These are phyloP conservation scores for Pinus taeda DNA, from an alignment of 75 land plant genomes.

Conservation along the genomic window DNA sequence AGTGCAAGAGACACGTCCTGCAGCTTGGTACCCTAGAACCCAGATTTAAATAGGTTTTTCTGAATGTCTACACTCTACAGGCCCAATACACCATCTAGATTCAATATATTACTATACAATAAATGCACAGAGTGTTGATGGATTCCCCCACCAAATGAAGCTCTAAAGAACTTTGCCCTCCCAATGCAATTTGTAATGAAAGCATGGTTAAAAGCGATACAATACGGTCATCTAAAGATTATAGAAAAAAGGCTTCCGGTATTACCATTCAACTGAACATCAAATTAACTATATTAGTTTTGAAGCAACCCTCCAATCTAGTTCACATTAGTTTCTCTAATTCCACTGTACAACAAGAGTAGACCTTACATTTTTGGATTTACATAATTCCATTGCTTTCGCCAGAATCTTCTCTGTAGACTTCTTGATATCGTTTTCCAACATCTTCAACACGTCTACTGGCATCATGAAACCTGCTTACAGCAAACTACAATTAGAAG, in stretches of 20 bases:
- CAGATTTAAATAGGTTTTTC: too few relatives aligned
- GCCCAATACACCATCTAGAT: too few relatives aligned
- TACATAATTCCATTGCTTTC: background rate
- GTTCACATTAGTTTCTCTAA: background rate
- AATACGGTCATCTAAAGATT: background rate
- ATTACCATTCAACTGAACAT: background rate
- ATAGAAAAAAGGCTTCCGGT: background rate
- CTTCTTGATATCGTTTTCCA: conserved; percentile 1
- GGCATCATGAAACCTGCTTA: background rate
- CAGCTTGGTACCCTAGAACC: too few relatives aligned
- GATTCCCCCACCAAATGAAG: too few relatives aligned
- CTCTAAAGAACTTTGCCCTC: too few relatives aligned
- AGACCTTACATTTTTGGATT: background rate
- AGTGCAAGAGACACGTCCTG: too few relatives aligned
- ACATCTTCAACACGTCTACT: background rate
- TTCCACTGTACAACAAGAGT: background rate
- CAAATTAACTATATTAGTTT: too few relatives aligned
- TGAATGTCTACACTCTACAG: too few relatives aligned
- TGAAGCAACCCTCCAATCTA: too few relatives aligned
- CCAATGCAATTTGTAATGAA: background rate
- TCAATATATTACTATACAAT: too few relatives aligned
- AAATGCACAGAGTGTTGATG: too few relatives aligned
- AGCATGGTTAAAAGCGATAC: background rate
- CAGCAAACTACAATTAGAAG: background rate
- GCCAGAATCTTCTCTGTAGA: background rate